Base-by-base conservation (phyloP, 768 basidiomycete species). In the Stropharia rugosoannulata region DNA sequence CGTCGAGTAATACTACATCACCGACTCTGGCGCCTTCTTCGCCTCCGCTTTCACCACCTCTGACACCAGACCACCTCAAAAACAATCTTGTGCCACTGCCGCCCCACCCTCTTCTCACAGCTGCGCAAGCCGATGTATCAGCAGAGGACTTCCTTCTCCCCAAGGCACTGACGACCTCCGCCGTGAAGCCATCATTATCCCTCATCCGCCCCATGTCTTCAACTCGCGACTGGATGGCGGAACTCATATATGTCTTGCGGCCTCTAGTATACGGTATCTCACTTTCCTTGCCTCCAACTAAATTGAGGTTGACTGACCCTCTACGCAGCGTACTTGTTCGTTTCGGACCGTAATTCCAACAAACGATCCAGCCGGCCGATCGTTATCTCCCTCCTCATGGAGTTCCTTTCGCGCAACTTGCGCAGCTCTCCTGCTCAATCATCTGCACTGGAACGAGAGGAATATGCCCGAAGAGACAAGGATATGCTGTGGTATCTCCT, bases 401-500 rank as follows among this genome's bases (percentile, higher is more conserved):
- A 93, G 63, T 70, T 95, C 42, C 57, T 91, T 6, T 85, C 93
- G 19, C 84, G 91, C 39, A 85, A 79, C 67, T 73, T 96, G 29
- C 87, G 95, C 16, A 79, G 91, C 19, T 73, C 73, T 16, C 84
- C 89, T 3, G 75, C 85, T 6, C 71, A 83, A 1, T 86, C 86
- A 43, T 80, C 84, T 16, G 59, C 77, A 4, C 74, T 91, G 36
- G 89, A 93, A 69, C 80, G 88, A 47, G 71, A 82, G 12, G 93
- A 95, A 66, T 90, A 95, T 63, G 89, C 91, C 12, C 80, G 82
- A 51, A 78, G 93, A 62, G 95, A 97, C 69, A 80, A 85, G 50
- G 88, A 91, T 62, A 79, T 96, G 59, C 65, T 89, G 9, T 92
- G 88, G 86, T 93, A 94, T 66, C 79, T 95, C 42, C 71, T 96